These are phyloP conservation scores for Penicillium lagena DNA, from an alignment of 495 filamentous ascomycete species.

Conservation along the genomic window DNA sequence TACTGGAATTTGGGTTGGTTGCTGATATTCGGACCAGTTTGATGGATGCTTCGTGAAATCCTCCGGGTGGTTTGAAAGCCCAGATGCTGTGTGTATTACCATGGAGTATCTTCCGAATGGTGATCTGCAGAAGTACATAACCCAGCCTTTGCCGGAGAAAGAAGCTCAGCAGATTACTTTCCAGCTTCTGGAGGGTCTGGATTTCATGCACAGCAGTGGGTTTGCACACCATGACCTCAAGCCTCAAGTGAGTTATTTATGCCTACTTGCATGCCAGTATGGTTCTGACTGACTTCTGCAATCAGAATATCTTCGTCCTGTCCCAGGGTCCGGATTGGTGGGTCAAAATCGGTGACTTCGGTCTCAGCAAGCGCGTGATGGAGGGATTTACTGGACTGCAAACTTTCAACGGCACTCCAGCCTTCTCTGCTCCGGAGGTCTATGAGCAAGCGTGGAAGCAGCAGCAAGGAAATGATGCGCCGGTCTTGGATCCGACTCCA, in stretches of 20 bases:
- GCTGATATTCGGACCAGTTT: not conserved
- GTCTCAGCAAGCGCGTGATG: conserved; percentile 34
- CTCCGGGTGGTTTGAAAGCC: conserved; percentile 8
- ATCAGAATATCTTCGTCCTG: conserved; percentile 28
- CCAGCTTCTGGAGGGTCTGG: conserved; percentile 16
- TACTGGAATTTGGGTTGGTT: not conserved
- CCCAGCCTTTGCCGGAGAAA: conserved; percentile 5
- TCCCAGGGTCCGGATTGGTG: conserved; percentile 19
- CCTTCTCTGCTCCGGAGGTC: conserved; percentile 36
- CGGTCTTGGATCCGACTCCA: not conserved
- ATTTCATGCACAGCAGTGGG: conserved; percentile 18
- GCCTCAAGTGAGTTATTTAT: conserved; percentile 7
- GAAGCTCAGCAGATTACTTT: conserved; percentile 9
- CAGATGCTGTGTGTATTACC: conserved; percentile 7
- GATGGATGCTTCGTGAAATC: conserved; percentile 1
- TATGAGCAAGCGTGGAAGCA: conserved; percentile 1
- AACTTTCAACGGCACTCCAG: conserved; percentile 23
- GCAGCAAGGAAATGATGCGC: not conserved
- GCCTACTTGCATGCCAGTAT: not conserved
- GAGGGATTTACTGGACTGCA: conserved; percentile 10
- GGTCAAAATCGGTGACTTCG: conserved; percentile 50
- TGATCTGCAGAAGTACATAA: conserved; percentile 4
- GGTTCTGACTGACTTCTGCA: not conserved
- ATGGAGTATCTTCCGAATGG: conserved; percentile 27
- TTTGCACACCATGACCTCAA: conserved; percentile 23